phyloP scores from a whole-genome alignment of 2,329 filamentous ascomycete genomes.

The Aspergillus texensis region DNA sequence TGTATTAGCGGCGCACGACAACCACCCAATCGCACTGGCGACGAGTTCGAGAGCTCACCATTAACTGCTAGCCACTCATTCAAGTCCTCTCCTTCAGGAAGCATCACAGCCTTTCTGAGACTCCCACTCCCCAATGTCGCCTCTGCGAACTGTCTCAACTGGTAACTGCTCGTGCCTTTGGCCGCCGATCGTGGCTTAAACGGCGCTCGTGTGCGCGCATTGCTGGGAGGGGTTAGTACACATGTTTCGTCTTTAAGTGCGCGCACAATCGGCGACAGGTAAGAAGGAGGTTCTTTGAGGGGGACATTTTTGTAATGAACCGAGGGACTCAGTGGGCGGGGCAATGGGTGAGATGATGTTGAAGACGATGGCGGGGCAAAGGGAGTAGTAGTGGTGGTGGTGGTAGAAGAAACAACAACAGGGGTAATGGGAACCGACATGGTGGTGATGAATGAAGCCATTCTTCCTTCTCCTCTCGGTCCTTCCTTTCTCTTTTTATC shows the following conservation, averaged over 20 bases:
- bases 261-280: constrained; percentile 38
- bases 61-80: constrained; percentile 99
- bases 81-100: constrained; percentile 95
- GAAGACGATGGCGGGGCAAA: constrained; percentile 22
- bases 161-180: constrained; percentile 88
- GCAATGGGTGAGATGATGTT: constrained; percentile 20
- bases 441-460: constrained; percentile 80
- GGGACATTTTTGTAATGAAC: constrained; percentile 33
- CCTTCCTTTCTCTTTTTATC: background rate
- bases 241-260: constrained; percentile 40
- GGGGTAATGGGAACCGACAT: constrained; percentile 64
- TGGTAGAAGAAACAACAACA: constrained; percentile 33
- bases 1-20: background rate
- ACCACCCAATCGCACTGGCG: background rate
- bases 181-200: constrained; percentile 85
- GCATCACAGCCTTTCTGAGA: constrained; percentile 91
- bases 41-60: constrained; percentile 57
- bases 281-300: constrained; percentile 36
- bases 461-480: constrained; percentile 35
- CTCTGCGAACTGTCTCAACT: constrained; percentile 96
- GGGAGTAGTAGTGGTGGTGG: constrained; percentile 31
- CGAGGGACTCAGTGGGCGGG: constrained; percentile 28
- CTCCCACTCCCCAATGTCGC: constrained; percentile 94
- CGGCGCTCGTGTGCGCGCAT: constrained; percentile 83
- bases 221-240: constrained; percentile 60